Base-by-base conservation (phyloP, 2,329 filamentous ascomycete genomes). In the Colletotrichum destructivum region DNA sequence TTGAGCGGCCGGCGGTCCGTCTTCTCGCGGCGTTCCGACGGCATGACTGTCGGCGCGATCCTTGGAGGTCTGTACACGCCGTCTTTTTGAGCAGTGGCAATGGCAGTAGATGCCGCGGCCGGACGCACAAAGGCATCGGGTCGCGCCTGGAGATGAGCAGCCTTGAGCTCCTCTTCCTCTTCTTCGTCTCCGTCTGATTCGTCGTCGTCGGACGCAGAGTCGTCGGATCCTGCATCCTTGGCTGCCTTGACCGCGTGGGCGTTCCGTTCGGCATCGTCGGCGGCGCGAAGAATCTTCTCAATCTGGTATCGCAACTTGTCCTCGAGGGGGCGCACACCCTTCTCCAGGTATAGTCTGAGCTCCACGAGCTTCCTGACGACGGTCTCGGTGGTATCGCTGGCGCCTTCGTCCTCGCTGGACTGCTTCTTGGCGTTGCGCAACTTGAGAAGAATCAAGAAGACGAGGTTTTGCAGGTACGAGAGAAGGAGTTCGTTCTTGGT, bases 401-500 rank as follows among this genome's bases (percentile, higher is more conserved):
- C 76, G 1, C 80, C 77, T 0, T 85, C 77, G 18, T 75, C 71
- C 12, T 77, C 73, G 2, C 74, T 66, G 31, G 75, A 75, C 21
- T 68, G 63, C n/a, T 66, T 67, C 69, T 81, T 83, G 6, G 81
- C 75, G 79, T 91, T 90, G 70, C 94, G 90, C 23, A 98, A 82
- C 78, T 97, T 96, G 47, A 97, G 83, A 2, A 98, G 85, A 55
- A 97, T 92, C 51, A 98, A 85, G 76, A 97, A 97, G 55, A 96
- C 94, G 4, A 98, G 90, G 78, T 98, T 97, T 78, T 99, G 96
- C 0, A 99, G 87, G 82, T 99, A 99, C 4, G 96, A 96, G 49
- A 99, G 91, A 21, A 99, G 91, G n/a, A 99, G 88, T 80, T 99
- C 96, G 83, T 97, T 98, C 85, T 99, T 99, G 75, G 94, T 91